phyloP scores from a whole-genome alignment of 2,329 filamentous ascomycete species.

The Curvularia spicifera region DNA sequence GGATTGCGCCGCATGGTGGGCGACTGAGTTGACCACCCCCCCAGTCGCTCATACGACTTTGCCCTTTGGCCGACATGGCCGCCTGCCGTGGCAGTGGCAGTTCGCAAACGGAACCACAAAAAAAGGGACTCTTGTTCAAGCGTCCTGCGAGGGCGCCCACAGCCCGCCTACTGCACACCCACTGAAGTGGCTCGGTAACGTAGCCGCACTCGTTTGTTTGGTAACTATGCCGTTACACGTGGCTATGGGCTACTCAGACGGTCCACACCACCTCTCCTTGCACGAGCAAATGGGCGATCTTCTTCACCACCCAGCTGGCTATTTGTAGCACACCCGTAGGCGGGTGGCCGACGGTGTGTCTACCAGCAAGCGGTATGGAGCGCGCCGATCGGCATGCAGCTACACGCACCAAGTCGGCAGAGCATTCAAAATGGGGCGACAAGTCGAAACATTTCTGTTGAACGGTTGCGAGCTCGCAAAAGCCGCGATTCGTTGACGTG shows the following conservation, averaged over 20 bases:
- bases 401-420: constrained; percentile 26
- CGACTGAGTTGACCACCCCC: constrained; percentile 1
- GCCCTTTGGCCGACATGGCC: neutral
- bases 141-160: constrained; percentile 14
- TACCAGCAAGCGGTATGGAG: constrained; percentile 28
- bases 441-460: constrained; percentile 34
- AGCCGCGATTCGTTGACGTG: constrained; percentile 31
- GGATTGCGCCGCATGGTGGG: constrained; percentile 13
- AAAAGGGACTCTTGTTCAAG: constrained; percentile 1
- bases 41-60: constrained; percentile 5
- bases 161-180: constrained; percentile 13
- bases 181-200: constrained; percentile 35
- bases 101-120: neutral
- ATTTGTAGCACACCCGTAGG: neutral
- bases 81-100: neutral
- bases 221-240: constrained; percentile 32
- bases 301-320: neutral
- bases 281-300: constrained; percentile 9
- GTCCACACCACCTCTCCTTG: constrained; percentile 21
- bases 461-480: constrained; percentile 37
- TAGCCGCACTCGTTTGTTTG: constrained; percentile 29
- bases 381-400: constrained; percentile 30
- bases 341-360: constrained; percentile 24
- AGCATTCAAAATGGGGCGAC: constrained; percentile 26
- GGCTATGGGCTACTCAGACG: constrained; percentile 18